Evolutionary conservation across 2,329 filamentous ascomycete genomes (phyloP), one percentile per base, ranked within the genome.

Genomic region (Alternaria sp.): DNA sequence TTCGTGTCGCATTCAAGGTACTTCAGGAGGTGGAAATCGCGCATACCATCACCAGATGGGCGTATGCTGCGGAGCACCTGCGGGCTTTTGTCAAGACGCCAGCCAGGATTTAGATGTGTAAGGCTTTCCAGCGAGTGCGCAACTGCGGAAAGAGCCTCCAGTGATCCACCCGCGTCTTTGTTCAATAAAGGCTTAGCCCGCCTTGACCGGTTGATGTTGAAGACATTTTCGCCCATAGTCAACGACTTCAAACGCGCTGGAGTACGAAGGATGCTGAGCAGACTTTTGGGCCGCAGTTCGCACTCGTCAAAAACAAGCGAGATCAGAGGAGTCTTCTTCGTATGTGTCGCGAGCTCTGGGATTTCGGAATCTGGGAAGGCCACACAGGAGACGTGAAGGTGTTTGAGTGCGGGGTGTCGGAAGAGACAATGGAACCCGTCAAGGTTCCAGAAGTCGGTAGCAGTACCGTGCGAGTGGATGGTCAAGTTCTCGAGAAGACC

Each of bases 281-380:
- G 49, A 28, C 69, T 72, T 36, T 62, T 61, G 7, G 74, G 66
- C 4, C 62, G 57, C 4, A 80, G 61, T 21, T 76, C 71, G 64
- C 77, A 80, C 59, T 80, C 78, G 56, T 80, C 76, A 47, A 80
- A 76, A 17, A 77, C 60, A 9, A 80, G 74, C 1, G 69, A 74
- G 12, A 60, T 68, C 43, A 80, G 64, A 11, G 77, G 74, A 2
- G 78, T 79, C 3, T 59, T 68, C 5, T 57, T 62, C 8, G 54
- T 23, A 36, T 74, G 69, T 7, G 64, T 26, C 10, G 66, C 63
- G 8, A 79, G 69, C 15, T 69, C 56, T 2, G 68, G 66, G 3
- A 79, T 47, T 6, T 66, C 65, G 1, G 54, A 19, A 2, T 54
- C 59, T 1, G 71, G 69, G 9, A 79, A 66, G 7, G 66, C 68